Base-by-base conservation (phyloP, 2,329 filamentous ascomycete genomes). In the Alternaria solani region DNA sequence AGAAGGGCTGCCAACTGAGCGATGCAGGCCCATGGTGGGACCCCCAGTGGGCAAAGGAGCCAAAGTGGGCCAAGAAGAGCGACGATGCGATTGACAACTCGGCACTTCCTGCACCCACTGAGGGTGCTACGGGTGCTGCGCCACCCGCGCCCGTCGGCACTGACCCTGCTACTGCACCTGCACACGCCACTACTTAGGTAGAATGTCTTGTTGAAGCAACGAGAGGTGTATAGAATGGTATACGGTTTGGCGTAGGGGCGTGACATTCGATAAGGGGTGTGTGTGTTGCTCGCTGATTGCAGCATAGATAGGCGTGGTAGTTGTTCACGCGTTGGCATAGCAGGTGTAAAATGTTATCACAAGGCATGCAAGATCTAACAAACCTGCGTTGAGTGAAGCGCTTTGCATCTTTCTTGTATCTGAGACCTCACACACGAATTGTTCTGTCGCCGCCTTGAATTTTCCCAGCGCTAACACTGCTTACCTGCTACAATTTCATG, bases 1-100 rank as follows among this genome's bases (percentile, higher is more conserved):
- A 83, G 34, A 92, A 91, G 60, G 94, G 93, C 63, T 99, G 95
- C 81, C 83, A 87, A 79, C 81, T 96, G 73, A 96, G 92, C 80
- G 94, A 99, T 78, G 89, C 89, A 63, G 95, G 95, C 53, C 95
- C 95, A 54, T 99, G 95, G 95, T 86, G 86, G 69, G 91, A 94
- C 63, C 72, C 85, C 28, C 78, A 91, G 80, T 94, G 86, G 84
- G 82, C 86, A 55, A 87, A 83, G 74, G 85, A 90, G 42, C 78
- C 82, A 48, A 81, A 81, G 70, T 83, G 82, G 81, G 79, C 78
- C 36, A 81, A 81, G 75, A 74, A 78, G 68, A 68, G 68, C 20
- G 64, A 68, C 26, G 64, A 65, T 51, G 64, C 67, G 7, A 77
- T 76, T 56, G 69, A 76, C 51, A 76, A 78, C 66, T 67, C 72